Percentiles rank a stretch among this genome's conserved stretches.
phyloP scores from a whole-genome alignment of 306 rosid species.

The Citrullus mucosospermus region DNA sequence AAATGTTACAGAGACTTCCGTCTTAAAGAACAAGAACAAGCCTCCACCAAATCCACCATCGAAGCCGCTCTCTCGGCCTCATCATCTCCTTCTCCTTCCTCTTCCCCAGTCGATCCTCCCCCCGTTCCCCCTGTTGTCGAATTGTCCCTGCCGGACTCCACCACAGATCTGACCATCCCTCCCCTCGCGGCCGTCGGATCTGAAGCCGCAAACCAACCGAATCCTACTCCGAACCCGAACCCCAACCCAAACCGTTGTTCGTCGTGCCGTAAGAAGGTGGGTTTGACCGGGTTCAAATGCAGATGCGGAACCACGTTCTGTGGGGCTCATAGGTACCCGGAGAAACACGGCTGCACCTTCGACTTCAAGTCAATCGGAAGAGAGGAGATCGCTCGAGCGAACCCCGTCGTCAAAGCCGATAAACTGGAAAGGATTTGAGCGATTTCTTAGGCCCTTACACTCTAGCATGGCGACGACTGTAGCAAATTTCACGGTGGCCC shows the following conservation, averaged over 20 bases:
- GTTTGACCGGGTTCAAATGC: slow-evolving; percentile 73
- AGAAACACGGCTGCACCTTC: slow-evolving; percentile 68
- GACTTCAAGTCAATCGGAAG: slow-evolving; percentile 73
- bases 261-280: slow-evolving; percentile 65
- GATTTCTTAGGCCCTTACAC: neutral
- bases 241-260: slow-evolving; percentile 46
- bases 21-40: slow-evolving; percentile 52
- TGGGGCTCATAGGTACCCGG: slow-evolving; percentile 85
- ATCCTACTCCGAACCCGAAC: slow-evolving; percentile 27
- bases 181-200: neutral
- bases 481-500: neutral
- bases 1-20: slow-evolving; percentile 62
- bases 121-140: slow-evolving; percentile 16
- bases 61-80: slow-evolving; percentile 50
- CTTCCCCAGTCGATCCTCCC: slow-evolving; percentile 8
- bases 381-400: slow-evolving; percentile 75
- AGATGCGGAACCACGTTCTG: slow-evolving; percentile 72
- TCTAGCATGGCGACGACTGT: neutral
- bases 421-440: slow-evolving; percentile 63
- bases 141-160: slow-evolving; percentile 5
- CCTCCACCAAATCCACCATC: slow-evolving; percentile 68
- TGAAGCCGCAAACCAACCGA: slow-evolving; percentile 12
- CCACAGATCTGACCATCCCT: slow-evolving; percentile 5
- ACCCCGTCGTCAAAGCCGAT: slow-evolving; percentile 62
- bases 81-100: slow-evolving; percentile 11